Percentiles rank a stretch among this genome's conserved stretches.
These are phyloP conservation scores for Vanilla planifolia DNA, from an alignment of 106 monocot genomes.

Conservation along the genomic window DNA sequence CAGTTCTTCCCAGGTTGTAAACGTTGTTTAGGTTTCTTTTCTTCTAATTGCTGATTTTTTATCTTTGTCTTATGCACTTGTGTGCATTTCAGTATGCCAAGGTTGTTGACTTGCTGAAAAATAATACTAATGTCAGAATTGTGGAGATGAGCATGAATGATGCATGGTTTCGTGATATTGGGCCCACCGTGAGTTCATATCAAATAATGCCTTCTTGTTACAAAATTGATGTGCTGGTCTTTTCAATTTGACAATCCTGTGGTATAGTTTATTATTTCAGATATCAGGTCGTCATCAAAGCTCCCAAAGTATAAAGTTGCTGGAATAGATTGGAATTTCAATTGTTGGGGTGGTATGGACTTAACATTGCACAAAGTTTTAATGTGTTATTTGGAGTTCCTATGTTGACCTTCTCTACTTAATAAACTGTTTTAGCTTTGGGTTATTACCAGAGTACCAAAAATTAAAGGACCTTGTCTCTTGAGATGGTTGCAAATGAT, in stretches of 20 bases:
- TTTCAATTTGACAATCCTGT: conserved; percentile 8
- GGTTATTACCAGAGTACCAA: neutral
- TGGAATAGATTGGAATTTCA: conserved; percentile 95
- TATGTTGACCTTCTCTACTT: neutral
- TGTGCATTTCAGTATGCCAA: conserved; percentile 45
- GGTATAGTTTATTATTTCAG: conserved; percentile 66
- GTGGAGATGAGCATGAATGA: conserved; percentile 99
- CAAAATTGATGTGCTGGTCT: neutral
- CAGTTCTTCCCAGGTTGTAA: conserved; percentile 57
- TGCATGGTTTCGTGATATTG: conserved; percentile 95
- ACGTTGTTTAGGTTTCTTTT: conserved; percentile 3
- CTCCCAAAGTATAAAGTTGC: conserved; percentile 38
- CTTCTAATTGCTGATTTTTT: neutral
- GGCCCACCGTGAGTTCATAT: conserved; percentile 63
- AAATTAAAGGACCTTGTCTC: neutral
- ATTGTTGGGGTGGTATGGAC: conserved; percentile 89
- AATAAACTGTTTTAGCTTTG: neutral
- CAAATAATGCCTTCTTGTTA: neutral
- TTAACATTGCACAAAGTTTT: neutral
- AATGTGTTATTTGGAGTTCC: neutral
- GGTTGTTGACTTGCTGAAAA: conserved; percentile 28
- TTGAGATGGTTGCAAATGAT: neutral
- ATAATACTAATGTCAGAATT: conserved; percentile 46
- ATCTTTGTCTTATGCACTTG: conserved; percentile 1
- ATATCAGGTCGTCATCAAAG: conserved; percentile 20